Evolutionary conservation across 805 yeast genomes (phyloP), one percentile per base, ranked within the genome.

Genomic region (Candida multigemmis): DNA sequence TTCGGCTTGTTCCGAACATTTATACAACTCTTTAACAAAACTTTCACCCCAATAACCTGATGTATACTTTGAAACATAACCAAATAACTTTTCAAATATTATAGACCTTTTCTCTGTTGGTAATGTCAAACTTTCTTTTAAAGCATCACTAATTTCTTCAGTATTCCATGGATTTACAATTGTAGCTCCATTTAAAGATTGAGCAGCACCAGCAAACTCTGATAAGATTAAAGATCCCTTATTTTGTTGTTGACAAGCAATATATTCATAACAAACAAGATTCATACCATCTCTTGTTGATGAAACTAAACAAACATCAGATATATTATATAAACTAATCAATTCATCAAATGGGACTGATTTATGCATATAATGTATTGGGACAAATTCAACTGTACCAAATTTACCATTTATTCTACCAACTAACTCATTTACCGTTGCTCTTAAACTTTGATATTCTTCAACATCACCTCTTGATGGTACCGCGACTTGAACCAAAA

Each of bases 191-290:
- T 91, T 89, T 37, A 91, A 63, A 1, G 94, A 81, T 57, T 91
- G 99, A 1, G 98, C 97, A n/a, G 98, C 98, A 25, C 99, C 99
- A 0, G 98, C 91, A 58, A 91, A 91, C 57, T 91, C 99, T 22
- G 94, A 79, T 36, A 91, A 53, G 25, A 91, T 82, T 40, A 91
- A 65, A 3, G 86, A 75, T 6, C 99, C 99, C 36, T 85, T 77
- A 35, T 75, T 75, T 24, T 77, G 77, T 36, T 76, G 71, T 56
- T 91, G 98, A 48, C 97, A 89, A 1, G 97, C 96, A 43, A 91
- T 85, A 54, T 91, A 91, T 57, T 91, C 99, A 51, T 85, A 93
- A 28, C 89, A 74, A 23, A 93, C 98, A 45, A 91, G 69, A 50
- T 91, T 91, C 99, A 91, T 91, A 42, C 99, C 99, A 50, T 91